These are phyloP conservation scores for Metarhizium rileyi DNA, from an alignment of 2,329 filamentous ascomycete genomes.

Conservation along the genomic window DNA sequence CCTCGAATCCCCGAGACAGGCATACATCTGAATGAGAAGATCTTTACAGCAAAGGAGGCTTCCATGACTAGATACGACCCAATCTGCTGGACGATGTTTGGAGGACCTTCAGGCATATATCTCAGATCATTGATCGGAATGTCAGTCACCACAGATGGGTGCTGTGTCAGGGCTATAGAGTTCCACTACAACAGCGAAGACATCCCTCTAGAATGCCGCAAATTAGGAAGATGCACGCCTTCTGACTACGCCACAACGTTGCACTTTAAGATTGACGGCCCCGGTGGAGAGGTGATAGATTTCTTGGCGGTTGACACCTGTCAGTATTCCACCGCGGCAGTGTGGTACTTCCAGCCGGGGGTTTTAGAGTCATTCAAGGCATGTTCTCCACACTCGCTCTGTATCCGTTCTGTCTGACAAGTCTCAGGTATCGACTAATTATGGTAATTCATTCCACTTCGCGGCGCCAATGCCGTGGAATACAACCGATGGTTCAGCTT, in stretches of 20 bases:
- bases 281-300: conserved; percentile 8
- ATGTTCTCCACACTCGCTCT: conserved; percentile 1
- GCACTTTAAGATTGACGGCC: conserved; percentile 8
- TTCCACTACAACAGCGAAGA: conserved; percentile 9
- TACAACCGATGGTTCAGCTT: neutral
- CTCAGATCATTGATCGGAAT: conserved; percentile 7
- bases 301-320: conserved; percentile 5
- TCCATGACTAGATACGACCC: conserved; percentile 9
- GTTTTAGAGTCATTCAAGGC: conserved; percentile 8
- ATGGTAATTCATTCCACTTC: conserved; percentile 7
- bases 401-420: conserved; percentile 2
- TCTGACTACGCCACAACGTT: conserved; percentile 7
- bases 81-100: conserved; percentile 9
- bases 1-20: conserved; percentile 6
- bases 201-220: conserved; percentile 6
- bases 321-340: conserved; percentile 1
- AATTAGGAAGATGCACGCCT: conserved; percentile 6
- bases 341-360: conserved; percentile 6
- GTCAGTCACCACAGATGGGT: conserved; percentile 3
- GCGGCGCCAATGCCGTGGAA: neutral
- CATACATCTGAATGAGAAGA: conserved; percentile 5
- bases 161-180: conserved; percentile 4
- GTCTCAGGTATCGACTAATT: conserved; percentile 8
- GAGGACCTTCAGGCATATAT: conserved; percentile 8
- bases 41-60: conserved; percentile 7